Evolutionary conservation across 1,284 basidiomycete genomes (phyloP).

Genomic region (Malassezia japonica): DNA sequence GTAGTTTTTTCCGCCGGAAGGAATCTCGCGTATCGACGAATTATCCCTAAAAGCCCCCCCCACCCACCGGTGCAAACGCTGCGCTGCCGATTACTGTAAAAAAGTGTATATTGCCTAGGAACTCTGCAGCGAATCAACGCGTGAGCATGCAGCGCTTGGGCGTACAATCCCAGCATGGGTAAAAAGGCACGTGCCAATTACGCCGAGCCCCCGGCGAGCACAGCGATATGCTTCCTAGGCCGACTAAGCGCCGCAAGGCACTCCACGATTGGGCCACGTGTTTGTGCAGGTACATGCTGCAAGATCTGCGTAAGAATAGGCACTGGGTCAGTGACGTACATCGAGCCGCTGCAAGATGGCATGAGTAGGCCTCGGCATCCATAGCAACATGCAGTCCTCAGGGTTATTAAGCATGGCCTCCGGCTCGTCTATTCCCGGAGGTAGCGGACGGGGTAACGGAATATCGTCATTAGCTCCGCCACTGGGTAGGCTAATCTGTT

Average conservation of each 20-base stretch:
- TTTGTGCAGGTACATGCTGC: not conserved
- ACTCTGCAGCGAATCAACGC: not conserved
- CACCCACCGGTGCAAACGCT: too few species aligned
- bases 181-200: not conserved
- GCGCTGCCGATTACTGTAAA: too few species aligned
- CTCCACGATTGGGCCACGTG: not conserved
- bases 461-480: not conserved
- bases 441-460: not conserved
- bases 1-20: too few species aligned
- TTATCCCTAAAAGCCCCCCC: too few species aligned
- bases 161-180: too few species aligned
- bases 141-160: too few species aligned
- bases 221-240: not conserved
- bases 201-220: too few species aligned
- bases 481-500: not conserved
- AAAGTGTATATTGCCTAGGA: not conserved
- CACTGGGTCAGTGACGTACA: not conserved
- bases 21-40: too few species aligned
- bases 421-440: conserved; percentile 43
- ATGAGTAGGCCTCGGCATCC: not conserved
- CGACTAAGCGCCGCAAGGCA: not conserved
- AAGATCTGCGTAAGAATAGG: not conserved
- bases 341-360: not conserved
- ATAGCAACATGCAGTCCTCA: not conserved
- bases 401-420: conserved; percentile 55